Evolutionary conservation across 2,329 filamentous ascomycete species (phyloP).

Genomic region (Fusarium anguioides): DNA sequence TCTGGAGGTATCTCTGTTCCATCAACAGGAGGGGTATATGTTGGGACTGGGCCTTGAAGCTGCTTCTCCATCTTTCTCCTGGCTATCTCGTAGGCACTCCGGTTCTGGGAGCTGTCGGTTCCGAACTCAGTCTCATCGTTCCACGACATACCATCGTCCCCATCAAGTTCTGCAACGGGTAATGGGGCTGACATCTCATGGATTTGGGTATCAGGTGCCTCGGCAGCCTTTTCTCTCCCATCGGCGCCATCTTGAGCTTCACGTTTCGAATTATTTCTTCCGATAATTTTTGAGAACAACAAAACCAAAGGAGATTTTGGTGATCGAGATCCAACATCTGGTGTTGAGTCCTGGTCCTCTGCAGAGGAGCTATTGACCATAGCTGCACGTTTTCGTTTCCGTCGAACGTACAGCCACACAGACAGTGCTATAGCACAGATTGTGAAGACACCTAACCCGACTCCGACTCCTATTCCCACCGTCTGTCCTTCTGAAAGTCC

Average conservation of each 20-base stretch:
- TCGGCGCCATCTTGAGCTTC: constrained; percentile 36
- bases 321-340: constrained; percentile 46
- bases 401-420: constrained; percentile 50
- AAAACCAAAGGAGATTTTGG: constrained; percentile 41
- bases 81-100: constrained; percentile 63
- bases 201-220: constrained; percentile 59
- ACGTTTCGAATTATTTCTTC: constrained; percentile 50
- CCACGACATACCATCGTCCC: constrained; percentile 52
- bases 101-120: constrained; percentile 52
- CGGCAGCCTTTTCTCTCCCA: constrained; percentile 42
- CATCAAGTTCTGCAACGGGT: constrained; percentile 62
- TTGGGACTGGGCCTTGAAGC: constrained; percentile 61
- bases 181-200: constrained; percentile 63
- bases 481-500: constrained; percentile 56
- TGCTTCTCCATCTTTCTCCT: constrained; percentile 63
- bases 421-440: constrained; percentile 44
- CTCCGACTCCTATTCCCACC: constrained; percentile 59
- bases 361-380: constrained; percentile 34
- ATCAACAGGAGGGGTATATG: constrained; percentile 58
- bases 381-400: constrained; percentile 47
- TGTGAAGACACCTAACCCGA: constrained; percentile 54
- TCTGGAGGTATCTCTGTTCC: constrained; percentile 45
- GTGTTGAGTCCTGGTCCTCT: constrained; percentile 53
- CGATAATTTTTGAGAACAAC: constrained; percentile 56
- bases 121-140: constrained; percentile 56